These are phyloP conservation scores for Neurospora sp. DNA, from an alignment of 495 filamentous ascomycete genomes.

Conservation along the genomic window DNA sequence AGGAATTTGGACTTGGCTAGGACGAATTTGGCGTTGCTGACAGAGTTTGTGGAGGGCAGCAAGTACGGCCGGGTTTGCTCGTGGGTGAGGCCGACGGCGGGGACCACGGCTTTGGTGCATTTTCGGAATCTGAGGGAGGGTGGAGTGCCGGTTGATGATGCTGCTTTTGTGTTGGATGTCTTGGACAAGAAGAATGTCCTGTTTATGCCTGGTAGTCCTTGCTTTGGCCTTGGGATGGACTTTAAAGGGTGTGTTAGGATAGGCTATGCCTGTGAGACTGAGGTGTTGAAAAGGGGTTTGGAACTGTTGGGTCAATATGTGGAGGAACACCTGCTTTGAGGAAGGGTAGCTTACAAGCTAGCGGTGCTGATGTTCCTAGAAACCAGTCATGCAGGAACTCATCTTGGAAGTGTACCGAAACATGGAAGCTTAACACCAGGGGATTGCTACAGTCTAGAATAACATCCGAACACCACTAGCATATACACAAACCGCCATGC, in stretches of 20 bases:
- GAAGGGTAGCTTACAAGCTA: background rate
- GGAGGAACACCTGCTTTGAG: conserved; percentile 14
- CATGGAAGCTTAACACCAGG: background rate
- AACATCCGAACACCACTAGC: background rate
- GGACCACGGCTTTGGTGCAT: conserved; percentile 72
- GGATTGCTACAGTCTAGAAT: background rate
- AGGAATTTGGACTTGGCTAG: conserved; percentile 64
- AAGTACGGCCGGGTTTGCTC: conserved; percentile 49
- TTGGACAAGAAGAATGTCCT: conserved; percentile 65
- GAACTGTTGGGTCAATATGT: conserved; percentile 53
- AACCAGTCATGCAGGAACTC: background rate
- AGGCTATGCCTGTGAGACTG: conserved; percentile 66
- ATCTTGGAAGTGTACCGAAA: background rate
- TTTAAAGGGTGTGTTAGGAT: conserved; percentile 73
- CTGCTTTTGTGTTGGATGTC: conserved; percentile 58
- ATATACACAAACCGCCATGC: background rate
- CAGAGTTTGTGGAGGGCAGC: conserved; percentile 48
- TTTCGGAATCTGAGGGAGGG: conserved; percentile 38
- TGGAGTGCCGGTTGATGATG: conserved; percentile 61
- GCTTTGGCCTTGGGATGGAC: conserved; percentile 60
- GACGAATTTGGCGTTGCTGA: conserved; percentile 58
- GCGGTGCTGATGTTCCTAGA: background rate
- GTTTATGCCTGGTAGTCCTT: conserved; percentile 63
- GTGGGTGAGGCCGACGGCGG: conserved; percentile 70
- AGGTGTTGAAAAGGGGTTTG: conserved; percentile 57